Evolutionary conservation across 257 asterid species (phyloP).

Genomic region (Solanum tarijense): DNA sequence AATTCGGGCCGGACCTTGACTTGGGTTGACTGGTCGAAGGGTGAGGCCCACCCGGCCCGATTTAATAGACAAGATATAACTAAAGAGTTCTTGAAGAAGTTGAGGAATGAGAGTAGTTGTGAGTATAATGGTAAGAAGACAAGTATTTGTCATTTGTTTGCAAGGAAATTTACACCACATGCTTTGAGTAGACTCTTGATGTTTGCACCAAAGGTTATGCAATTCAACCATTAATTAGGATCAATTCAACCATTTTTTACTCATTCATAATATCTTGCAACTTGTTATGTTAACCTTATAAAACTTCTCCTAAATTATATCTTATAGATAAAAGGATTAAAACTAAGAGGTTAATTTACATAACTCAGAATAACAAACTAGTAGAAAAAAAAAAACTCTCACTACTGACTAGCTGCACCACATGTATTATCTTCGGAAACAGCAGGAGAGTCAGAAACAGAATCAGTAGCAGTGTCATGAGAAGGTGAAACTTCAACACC

Average conservation of each 20-base stretch:
- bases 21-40: slow-evolving; percentile 77
- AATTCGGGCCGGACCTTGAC: slow-evolving; percentile 58
- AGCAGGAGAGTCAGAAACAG: slow-evolving; percentile 75
- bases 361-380: not conserved
- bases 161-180: slow-evolving; percentile 54
- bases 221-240: slow-evolving; percentile 20
- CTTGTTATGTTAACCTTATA: not conserved
- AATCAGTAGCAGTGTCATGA: slow-evolving; percentile 32
- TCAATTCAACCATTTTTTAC: not conserved
- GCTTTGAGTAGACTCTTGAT: slow-evolving; percentile 53
- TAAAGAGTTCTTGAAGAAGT: slow-evolving; percentile 30
- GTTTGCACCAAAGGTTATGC: slow-evolving; percentile 72
- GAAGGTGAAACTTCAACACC: slow-evolving; percentile 67
- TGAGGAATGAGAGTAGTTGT: slow-evolving; percentile 41
- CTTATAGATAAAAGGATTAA: not conserved
- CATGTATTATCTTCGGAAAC: slow-evolving; percentile 42
- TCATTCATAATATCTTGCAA: no score
- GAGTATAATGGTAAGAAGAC: slow-evolving; percentile 58
- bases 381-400: not conserved
- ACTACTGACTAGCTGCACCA: slow-evolving; percentile 42
- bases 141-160: slow-evolving; percentile 59
- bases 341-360: slow-evolving; percentile 20
- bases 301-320: not conserved
- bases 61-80: slow-evolving; percentile 32
- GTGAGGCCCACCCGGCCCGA: slow-evolving; percentile 69